Percentiles rank a stretch among this genome's conserved stretches.
phyloP scores from a whole-genome alignment of 306 rosid genomes.

The Hippophae gyantsensis region DNA sequence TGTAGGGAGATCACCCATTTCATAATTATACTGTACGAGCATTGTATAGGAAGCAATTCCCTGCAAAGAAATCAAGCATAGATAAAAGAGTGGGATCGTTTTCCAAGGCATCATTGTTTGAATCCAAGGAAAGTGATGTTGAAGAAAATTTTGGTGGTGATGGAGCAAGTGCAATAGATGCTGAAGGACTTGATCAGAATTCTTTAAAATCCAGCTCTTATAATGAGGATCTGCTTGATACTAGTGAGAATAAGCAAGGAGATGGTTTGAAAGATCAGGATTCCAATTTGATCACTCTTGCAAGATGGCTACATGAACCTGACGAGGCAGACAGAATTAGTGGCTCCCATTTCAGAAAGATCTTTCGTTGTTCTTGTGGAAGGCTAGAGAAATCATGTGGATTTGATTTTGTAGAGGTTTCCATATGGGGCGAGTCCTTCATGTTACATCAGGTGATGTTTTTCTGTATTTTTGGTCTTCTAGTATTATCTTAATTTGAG shows the following conservation, averaged over 20 bases:
- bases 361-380: conserved; percentile 55
- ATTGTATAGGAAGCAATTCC: conserved; percentile 48
- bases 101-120: conserved; percentile 22
- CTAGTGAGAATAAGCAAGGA: conserved; percentile 18
- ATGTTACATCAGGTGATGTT: conserved; percentile 85
- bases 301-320: conserved; percentile 85
- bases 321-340: conserved; percentile 59
- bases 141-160: conserved; percentile 30
- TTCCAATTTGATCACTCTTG: conserved; percentile 30
- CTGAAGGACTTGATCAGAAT: conserved; percentile 17
- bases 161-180: conserved; percentile 10
- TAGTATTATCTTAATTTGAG: conserved; percentile 6
- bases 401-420: conserved; percentile 43
- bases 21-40: conserved; percentile 86
- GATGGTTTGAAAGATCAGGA: conserved; percentile 26
- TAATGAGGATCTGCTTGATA: conserved; percentile 20
- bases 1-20: conserved; percentile 81
- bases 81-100: conserved; percentile 14
- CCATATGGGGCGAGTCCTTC: conserved; percentile 90
- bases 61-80: conserved; percentile 23
- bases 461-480: not conserved
- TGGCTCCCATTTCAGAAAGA: conserved; percentile 75
- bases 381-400: conserved; percentile 59
- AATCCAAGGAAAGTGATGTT: conserved; percentile 45
- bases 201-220: conserved; percentile 16